Percentiles rank a stretch among this genome's conserved stretches.
These are phyloP conservation scores for Pycnococcus provasolii DNA, from an alignment of 139 green algal genomes.

Conservation along the genomic window DNA sequence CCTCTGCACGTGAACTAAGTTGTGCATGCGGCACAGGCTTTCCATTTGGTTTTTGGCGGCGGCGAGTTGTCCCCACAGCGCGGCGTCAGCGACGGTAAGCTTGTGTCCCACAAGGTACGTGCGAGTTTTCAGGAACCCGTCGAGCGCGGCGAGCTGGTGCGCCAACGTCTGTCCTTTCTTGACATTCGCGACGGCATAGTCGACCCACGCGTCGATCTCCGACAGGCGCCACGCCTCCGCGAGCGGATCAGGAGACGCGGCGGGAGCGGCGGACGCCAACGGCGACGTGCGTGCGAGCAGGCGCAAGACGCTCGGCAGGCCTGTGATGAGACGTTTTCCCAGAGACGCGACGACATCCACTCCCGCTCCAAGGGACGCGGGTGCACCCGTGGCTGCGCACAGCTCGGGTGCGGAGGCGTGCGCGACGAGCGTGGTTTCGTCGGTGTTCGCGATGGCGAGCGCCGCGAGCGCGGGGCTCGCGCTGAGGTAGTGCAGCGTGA, in stretches of 20 bases:
- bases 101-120: conserved; percentile 72
- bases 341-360: background rate
- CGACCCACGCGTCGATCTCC: background rate
- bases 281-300: background rate
- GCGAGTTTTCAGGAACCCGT: conserved; percentile 57
- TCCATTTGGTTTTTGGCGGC: background rate
- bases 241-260: background rate
- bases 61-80: conserved; percentile 48
- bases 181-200: conserved; percentile 40
- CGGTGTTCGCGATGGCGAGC: background rate
- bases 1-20: background rate
- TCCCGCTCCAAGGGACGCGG: background rate
- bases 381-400: background rate
- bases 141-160: conserved; percentile 43
- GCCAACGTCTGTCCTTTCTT: conserved; percentile 72
- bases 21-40: background rate
- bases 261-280: background rate
- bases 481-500: background rate
- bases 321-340: background rate
- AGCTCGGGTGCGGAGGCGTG: background rate
- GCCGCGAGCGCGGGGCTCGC: background rate
- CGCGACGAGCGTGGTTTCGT: background rate
- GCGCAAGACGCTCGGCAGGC: background rate
- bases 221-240: background rate
- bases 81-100: conserved; percentile 68